These are phyloP conservation scores for Ehretia macrophylla DNA, from an alignment of 257 asterid genomes.

Conservation along the genomic window DNA sequence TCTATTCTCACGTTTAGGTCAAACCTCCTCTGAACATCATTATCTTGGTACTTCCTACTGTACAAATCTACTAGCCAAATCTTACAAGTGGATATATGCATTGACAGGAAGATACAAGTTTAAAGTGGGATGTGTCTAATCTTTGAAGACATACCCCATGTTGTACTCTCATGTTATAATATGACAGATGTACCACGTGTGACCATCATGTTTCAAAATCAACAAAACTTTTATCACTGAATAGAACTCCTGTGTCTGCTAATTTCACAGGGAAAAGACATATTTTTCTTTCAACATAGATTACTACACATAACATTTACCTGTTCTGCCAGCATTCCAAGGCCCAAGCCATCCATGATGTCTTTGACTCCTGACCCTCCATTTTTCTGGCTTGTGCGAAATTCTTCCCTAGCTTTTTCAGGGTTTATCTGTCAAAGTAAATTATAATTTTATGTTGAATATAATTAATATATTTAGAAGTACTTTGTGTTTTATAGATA, in stretches of 20 bases:
- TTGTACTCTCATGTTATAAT: too few relatives aligned
- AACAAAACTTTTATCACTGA: too few relatives aligned
- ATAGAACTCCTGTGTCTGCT: neutral
- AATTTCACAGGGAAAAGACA: neutral
- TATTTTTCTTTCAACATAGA: slow-evolving; percentile 7
- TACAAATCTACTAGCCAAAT: too few relatives aligned
- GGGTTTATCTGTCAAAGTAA: slow-evolving; percentile 79
- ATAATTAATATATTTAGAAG: neutral
- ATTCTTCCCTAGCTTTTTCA: slow-evolving; percentile 89
- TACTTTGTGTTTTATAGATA: neutral
- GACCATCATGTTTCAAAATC: too few relatives aligned
- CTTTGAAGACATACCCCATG: too few relatives aligned
- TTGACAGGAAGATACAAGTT: too few relatives aligned
- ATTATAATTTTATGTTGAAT: slow-evolving; percentile 4
- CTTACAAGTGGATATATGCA: too few relatives aligned
- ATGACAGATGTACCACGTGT: too few relatives aligned
- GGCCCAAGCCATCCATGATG: slow-evolving; percentile 99
- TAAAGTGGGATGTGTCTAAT: too few relatives aligned
- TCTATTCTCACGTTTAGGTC: too few relatives aligned
- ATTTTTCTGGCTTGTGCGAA: slow-evolving; percentile 57
- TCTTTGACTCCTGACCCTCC: slow-evolving; percentile 94
- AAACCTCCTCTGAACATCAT: too few relatives aligned
- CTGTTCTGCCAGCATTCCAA: slow-evolving; percentile 91
- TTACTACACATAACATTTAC: slow-evolving; percentile 28
- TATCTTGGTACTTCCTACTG: too few relatives aligned